phyloP scores from a whole-genome alignment of 2,329 filamentous ascomycete species.

The Phialemonium atrogriseum region DNA sequence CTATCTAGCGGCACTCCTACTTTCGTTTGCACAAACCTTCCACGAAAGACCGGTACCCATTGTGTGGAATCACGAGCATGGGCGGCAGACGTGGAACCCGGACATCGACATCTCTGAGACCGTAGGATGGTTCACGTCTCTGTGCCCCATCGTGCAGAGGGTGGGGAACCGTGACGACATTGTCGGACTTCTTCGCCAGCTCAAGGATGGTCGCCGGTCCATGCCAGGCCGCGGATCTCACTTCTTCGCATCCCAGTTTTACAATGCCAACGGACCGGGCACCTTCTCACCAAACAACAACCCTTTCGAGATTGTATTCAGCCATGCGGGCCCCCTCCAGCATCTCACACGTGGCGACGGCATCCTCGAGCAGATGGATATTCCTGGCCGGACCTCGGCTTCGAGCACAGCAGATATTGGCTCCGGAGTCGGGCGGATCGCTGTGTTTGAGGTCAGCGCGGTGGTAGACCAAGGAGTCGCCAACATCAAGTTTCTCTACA shows the following conservation, averaged over 20 bases:
- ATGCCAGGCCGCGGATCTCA: conserved; percentile 35
- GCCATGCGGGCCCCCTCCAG: conserved; percentile 41
- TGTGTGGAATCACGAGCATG: conserved; percentile 46
- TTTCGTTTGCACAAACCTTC: conserved; percentile 49
- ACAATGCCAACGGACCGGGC: conserved; percentile 20
- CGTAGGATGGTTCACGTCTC: conserved; percentile 52
- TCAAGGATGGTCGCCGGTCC: conserved; percentile 43
- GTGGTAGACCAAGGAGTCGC: conserved; percentile 35
- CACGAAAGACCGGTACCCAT: conserved; percentile 40
- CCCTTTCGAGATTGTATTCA: conserved; percentile 52
- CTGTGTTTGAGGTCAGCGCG: conserved; percentile 43
- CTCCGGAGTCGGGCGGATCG: conserved; percentile 35
- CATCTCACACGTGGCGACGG: conserved; percentile 38
- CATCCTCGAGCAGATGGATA: conserved; percentile 37
- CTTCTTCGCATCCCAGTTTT: conserved; percentile 40
- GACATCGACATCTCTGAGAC: conserved; percentile 46
- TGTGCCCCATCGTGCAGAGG: conserved; percentile 41
- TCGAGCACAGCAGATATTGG: conserved; percentile 36
- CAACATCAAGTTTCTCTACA: conserved; percentile 37
- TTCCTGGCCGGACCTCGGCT: conserved; percentile 28
- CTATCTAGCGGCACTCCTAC: conserved; percentile 42
- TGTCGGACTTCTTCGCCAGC: conserved; percentile 38
- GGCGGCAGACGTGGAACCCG: conserved; percentile 32
- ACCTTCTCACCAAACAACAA: conserved; percentile 30
- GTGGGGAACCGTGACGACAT: conserved; percentile 37